Evolutionary conservation across 176 grass and related monocot genomes (phyloP), one percentile per base, ranked within the genome.

Genomic region (Thalia dealbata): DNA sequence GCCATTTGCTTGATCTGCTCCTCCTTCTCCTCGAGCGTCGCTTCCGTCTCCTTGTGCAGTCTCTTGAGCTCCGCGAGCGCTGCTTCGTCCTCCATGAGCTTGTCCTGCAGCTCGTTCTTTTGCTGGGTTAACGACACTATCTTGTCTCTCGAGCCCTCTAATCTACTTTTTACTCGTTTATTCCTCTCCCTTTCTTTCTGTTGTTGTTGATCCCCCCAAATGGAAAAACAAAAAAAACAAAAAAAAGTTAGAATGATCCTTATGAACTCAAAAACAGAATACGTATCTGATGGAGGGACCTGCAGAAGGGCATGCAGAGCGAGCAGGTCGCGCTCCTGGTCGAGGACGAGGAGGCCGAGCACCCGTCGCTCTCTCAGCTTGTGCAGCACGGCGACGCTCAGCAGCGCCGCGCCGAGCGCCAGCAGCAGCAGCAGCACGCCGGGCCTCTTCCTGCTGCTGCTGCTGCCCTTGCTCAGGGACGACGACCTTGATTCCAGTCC

Each of bases 151-250:
- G 93, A 48, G 78, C 81, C 87, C 18, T 88, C 83, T 14, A 81
- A 50, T 79, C 86, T 96, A 76, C 73, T 85, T 79, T 71, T 91
- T 56, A 79, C 85, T 23, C 87, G 88, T 54, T 74, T 90, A 56
- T 38, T 82, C 12, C 76, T 70, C 71, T 81, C 81, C 73, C 90
- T 92, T 76, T 97, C 90, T 91, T 91, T 92, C 95, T 97, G 87
- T 66, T 27, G 69, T 84, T 27, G 52, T 42, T 68, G n/a, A n/a
- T n/a, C n/a, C n/a, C n/a, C n/a, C n/a, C n/a, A n/a, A n/a, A n/a
- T n/a, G n/a, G n/a, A n/a, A n/a, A 38, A 38, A 38, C 1, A 38
- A 38, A 38, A 38, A 4, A 4, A 4, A 38, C 1, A 38, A 38
- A 38, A 38, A 38, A 1, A 38, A 2, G 32, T 1, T 38, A 38